Conservation (phyloP, 1,284 basidiomycete species). For the Afroboletus lepidellus region DNA sequence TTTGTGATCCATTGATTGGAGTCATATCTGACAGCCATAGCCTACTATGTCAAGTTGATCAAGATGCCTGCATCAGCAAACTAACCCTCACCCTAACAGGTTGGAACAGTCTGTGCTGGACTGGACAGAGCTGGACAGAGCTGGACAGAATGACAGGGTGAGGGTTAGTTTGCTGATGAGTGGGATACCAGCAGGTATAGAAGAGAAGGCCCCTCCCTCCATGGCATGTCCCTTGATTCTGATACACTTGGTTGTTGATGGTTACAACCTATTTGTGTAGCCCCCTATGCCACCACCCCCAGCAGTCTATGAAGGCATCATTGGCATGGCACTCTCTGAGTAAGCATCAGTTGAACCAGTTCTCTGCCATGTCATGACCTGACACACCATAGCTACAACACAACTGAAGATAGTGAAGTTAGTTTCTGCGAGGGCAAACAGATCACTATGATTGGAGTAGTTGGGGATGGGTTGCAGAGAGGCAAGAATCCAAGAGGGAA, state of each 20-base stretch:
- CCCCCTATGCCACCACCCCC: slow-evolving; percentile 37
- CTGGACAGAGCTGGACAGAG: no score
- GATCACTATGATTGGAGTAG: slow-evolving; percentile 71
- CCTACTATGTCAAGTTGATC: slow-evolving; percentile 81
- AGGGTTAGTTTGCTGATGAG: no score
- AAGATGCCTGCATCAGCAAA: no score
- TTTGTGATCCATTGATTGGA: neutral
- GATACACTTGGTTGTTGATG: no score
- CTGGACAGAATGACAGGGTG: no score
- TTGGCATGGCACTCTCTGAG: slow-evolving; percentile 79
- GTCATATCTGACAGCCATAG: slow-evolving; percentile 30
- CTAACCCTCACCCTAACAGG: no score
- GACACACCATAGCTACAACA: slow-evolving; percentile 58
- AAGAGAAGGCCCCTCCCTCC: slow-evolving; percentile 36
- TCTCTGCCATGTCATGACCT: no score
- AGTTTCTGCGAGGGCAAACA: slow-evolving; percentile 80
- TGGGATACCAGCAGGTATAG: slow-evolving; percentile 39
- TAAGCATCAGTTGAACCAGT: slow-evolving; percentile 41
- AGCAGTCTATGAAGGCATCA: slow-evolving; percentile 51
- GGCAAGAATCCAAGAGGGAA: slow-evolving; percentile 63
- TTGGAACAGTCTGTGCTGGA: no score
- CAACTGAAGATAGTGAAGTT: slow-evolving; percentile 87
- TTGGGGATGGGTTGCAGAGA: slow-evolving; percentile 88
- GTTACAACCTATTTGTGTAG: no score
- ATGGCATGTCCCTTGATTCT: slow-evolving; percentile 27